A percentile compares a stretch with the other conserved stretches of the same genome.
phyloP scores from a whole-genome alignment of 1,139 yeast genomes.

The Scheffersomyces parashehatae region DNA sequence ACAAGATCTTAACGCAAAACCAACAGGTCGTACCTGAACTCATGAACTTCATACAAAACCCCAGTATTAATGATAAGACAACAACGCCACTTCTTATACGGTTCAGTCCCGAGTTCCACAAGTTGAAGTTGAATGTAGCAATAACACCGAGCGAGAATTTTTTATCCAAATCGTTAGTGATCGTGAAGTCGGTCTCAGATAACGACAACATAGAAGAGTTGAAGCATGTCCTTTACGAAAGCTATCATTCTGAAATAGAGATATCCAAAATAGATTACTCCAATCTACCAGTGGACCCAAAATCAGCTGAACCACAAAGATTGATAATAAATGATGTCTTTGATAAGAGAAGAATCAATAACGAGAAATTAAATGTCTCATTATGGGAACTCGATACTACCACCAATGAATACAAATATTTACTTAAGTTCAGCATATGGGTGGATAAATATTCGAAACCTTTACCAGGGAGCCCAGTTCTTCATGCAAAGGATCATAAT shows the following conservation, averaged over 20 bases:
- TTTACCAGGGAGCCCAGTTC: constrained; percentile 18
- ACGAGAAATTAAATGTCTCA: constrained; percentile 26
- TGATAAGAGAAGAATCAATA: constrained; percentile 15
- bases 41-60: constrained; percentile 27
- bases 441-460: constrained; percentile 15
- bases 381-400: constrained; percentile 28
- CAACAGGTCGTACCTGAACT: constrained; percentile 15
- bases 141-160: constrained; percentile 13
- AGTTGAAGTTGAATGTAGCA: constrained; percentile 29
- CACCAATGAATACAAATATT: constrained; percentile 17
- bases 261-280: constrained; percentile 30
- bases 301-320: constrained; percentile 19
- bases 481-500: too few relatives aligned
- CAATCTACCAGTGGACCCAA: constrained; percentile 27
- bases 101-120: constrained; percentile 21
- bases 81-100: constrained; percentile 29
- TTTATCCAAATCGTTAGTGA: constrained; percentile 21
- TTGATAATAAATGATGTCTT: constrained; percentile 35
- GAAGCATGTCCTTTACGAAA: constrained; percentile 5
- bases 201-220: constrained; percentile 12
- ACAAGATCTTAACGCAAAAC: constrained; percentile 13
- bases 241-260: constrained; percentile 12
- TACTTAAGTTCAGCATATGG: constrained; percentile 35
- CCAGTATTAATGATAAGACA: constrained; percentile 5
- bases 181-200: constrained; percentile 24